A percentile compares a stretch with the other conserved stretches of the same genome.
phyloP scores from a whole-genome alignment of 2,329 filamentous ascomycete species.

The Pleoardoris graminearum region DNA sequence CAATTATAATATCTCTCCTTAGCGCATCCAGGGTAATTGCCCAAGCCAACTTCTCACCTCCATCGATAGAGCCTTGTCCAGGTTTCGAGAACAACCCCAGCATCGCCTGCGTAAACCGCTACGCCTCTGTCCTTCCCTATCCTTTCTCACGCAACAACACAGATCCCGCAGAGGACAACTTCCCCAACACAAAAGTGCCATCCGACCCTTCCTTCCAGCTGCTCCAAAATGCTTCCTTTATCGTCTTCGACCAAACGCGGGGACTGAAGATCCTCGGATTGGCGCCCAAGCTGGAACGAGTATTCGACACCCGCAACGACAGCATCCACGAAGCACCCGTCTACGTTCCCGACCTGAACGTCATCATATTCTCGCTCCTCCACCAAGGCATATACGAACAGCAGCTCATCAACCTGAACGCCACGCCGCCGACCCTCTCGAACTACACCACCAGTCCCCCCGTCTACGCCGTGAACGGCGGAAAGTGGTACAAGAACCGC shows the following conservation, averaged over 20 bases:
- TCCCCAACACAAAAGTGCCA: not conserved
- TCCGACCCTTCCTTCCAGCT: not conserved
- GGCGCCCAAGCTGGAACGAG: not conserved
- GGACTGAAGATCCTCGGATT: not conserved
- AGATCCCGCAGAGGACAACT: not conserved
- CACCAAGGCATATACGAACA: constrained; percentile 1
- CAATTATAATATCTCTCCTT: not conserved
- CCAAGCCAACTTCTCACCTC: not conserved
- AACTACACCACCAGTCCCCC: not conserved
- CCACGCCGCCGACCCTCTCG: not conserved
- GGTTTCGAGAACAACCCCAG: not conserved
- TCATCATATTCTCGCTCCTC: not conserved
- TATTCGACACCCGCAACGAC: not conserved
- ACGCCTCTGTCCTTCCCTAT: not conserved
- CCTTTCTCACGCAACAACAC: not conserved
- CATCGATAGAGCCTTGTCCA: not conserved
- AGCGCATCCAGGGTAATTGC: not conserved
- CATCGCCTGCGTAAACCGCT: not conserved
- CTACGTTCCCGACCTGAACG: not conserved
- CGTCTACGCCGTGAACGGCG: not conserved
- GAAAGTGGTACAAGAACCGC: not conserved
- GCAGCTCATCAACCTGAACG: not conserved
- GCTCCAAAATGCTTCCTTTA: not conserved
- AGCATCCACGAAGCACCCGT: not conserved
- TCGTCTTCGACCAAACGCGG: not conserved